Conservation (phyloP, 1,139 yeast genomes). For the Nakaseomyces glabratus region DNA sequence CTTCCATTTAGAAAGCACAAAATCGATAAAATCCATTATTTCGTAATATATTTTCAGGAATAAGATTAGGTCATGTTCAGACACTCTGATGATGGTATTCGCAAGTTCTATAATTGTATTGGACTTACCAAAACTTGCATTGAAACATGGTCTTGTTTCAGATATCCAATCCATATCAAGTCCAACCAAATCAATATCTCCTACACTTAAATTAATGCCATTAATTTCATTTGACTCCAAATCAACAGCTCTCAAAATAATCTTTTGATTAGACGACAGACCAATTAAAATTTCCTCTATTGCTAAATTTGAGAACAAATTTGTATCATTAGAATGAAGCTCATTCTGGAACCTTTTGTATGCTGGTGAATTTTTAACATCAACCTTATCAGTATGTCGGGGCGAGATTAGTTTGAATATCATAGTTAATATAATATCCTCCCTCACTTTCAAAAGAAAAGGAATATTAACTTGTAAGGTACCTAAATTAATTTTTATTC, state of each 20-base stretch:
- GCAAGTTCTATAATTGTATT: background rate
- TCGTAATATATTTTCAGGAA: no score
- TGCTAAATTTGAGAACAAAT: no score
- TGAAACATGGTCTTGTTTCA: background rate
- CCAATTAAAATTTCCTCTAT: no score
- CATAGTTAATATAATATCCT: constrained; percentile 9
- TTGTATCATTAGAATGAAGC: constrained; percentile 3
- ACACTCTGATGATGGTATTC: background rate
- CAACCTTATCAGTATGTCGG: background rate
- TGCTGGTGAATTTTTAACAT: constrained; percentile 10
- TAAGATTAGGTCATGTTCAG: no score
- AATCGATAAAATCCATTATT: no score
- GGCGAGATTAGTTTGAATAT: background rate
- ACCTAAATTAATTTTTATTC: constrained; percentile 14
- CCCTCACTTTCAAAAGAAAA: constrained; percentile 11
- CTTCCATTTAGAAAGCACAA: no score
- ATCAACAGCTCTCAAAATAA: no score
- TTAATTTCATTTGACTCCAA: no score
- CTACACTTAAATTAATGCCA: background rate
- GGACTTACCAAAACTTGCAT: background rate
- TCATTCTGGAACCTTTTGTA: constrained; percentile 24
- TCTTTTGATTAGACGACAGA: no score
- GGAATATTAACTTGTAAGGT: constrained; percentile 12
- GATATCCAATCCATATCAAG: background rate
- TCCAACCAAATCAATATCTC: constrained; percentile 2